Base-by-base conservation (phyloP, 108 stramenopile genomes). In the Skeletonema potamos region DNA sequence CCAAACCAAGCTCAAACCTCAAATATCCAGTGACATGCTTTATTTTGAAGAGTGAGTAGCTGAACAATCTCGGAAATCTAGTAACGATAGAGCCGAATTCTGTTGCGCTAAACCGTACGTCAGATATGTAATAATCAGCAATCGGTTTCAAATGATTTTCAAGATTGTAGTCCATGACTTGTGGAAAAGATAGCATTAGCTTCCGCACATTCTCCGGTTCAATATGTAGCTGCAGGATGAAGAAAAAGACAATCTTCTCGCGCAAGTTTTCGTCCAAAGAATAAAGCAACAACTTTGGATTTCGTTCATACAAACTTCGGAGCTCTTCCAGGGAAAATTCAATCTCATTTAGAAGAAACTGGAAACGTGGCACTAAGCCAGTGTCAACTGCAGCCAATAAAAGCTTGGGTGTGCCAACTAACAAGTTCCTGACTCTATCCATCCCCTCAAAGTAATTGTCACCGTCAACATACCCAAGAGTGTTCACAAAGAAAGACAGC, bases 181-280 rank as follows among this genome's bases (percentile, higher is more conserved):
- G 66, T 5, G 93, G 93, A 74, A 84, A 94, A 27, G 79, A 70
- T 32, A 87, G 54, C 29, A 94, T 43, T 7, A 91, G 41, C 26
- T 82, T 87, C 29, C 66, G 34, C 7, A 94, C 87, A 62, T 87
- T 79, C 33, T 74, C 81, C 26, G 79, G 70, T 32, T 83, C 65
- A 78, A 93, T 83, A 15, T 84, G 75, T 24, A 91, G 69, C 58
- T 79, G 86, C 64, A 90, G 78, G 54, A 91, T 89, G 72, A 89
- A 86, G 59, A 84, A 92, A 62, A 87, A 87, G 24, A 91, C 83
- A 27, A 91, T 71, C 66, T 94, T 94, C 73, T 88, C 87, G 15
- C 74, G 65, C 2, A 94, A 62, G 68, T 94, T 94, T 46, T 82
- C 58, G 4, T 90, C 82, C 29, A 94, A 34, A 68, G 87, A 87